phyloP scores from a whole-genome alignment of 257 asterid genomes.

The Przewalskia tangutica region DNA sequence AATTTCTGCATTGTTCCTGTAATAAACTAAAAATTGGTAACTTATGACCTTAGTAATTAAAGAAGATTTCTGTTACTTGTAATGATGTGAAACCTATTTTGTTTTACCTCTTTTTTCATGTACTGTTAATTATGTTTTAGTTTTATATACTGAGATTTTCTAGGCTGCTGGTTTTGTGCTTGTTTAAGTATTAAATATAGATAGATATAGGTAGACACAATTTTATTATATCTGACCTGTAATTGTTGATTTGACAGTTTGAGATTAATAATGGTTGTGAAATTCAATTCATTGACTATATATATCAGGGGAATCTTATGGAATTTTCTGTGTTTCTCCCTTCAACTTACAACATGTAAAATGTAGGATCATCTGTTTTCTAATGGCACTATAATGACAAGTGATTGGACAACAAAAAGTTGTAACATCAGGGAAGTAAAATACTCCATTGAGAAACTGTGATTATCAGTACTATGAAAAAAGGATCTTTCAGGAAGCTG shows the following conservation, averaged over 20 bases:
- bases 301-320: background rate
- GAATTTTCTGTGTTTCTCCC: background rate
- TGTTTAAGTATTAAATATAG: background rate
- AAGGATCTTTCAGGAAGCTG: background rate
- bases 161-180: background rate
- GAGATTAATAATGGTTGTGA: background rate
- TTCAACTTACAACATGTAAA: background rate
- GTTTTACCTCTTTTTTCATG: background rate
- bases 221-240: background rate
- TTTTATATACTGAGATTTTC: background rate
- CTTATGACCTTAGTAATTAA: background rate
- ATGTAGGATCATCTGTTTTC: background rate
- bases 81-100: too few species aligned
- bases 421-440: background rate
- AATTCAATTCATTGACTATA: background rate
- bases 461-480: background rate
- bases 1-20: background rate
- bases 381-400: background rate
- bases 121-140: background rate
- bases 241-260: conserved; percentile 3
- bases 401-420: background rate
- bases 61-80: background rate
- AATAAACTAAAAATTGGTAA: background rate
- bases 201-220: background rate
- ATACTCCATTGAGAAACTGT: background rate